Evolutionary conservation across 306 rosid genomes (phyloP), one percentile per base, ranked within the genome.

Genomic region (Begonia peltatifolia): DNA sequence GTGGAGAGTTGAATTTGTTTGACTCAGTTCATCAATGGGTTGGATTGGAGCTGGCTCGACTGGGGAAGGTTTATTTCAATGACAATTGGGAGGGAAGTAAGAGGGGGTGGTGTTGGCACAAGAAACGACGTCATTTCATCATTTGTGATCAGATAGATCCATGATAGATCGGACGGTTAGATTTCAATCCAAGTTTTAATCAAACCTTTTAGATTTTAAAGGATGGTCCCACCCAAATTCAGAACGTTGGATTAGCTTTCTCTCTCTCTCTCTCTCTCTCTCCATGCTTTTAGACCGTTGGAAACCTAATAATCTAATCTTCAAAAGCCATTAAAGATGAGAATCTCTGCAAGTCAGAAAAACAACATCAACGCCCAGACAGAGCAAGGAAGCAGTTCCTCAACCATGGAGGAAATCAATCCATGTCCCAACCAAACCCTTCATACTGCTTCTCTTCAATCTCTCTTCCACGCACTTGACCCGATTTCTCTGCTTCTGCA

Each of bases 401-500:
- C 67, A 30, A 54, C 46, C 53, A 84, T 89, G 97, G 79, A 77
- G 16, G 81, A 64, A 46, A 41, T 58, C 1, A 67, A 47, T 62
- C 22, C 61, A 56, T 65, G 61, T 63, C 55, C 55, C 41, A 54
- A 13, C 5, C 69, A 67, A 69, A 61, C 62, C 72, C 76, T 66
- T 7, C 9, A 30, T 1, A 30, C 38, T 5, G 38, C 38, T 5
- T 30, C 38, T 30, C 38, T 30, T 23, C 69, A 59, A 14, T 59
- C 74, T 56, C 79, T 78, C 52, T 56, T 82, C 68, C 84, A 75
- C 49, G 66, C 70, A 52, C 77, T 88, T 36, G 94, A 89, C 54
- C 94, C 94, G 17, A 72, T 76, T 6, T 76, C 95, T 57, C 81
- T 82, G 20, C 58, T 84, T 10, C 85, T 80, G 43, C 63, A 76